These are phyloP conservation scores for Eucalyptus polybractea DNA, from an alignment of 345 rosid species.

Conservation along the genomic window DNA sequence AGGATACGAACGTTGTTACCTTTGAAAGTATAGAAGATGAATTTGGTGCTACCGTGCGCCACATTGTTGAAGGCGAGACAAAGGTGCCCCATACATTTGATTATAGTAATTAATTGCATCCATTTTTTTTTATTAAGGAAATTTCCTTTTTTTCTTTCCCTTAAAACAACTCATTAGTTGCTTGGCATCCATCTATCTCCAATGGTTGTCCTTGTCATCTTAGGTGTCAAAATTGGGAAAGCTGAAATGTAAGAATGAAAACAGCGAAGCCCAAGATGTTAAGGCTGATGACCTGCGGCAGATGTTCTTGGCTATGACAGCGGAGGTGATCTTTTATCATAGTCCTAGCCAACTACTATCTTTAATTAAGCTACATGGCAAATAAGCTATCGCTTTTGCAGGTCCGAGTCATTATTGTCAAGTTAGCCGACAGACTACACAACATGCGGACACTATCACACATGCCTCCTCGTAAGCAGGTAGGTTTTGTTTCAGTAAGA, in stretches of 20 bases:
- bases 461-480: slow-evolving; percentile 99
- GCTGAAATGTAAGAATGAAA: slow-evolving; percentile 70
- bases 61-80: slow-evolving; percentile 98
- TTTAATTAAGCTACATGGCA: background rate
- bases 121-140: background rate
- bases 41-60: slow-evolving; percentile 84
- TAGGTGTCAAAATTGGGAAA: slow-evolving; percentile 97
- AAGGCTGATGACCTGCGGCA: slow-evolving; percentile 98
- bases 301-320: slow-evolving; percentile 98
- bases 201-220: background rate
- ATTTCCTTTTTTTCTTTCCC: background rate
- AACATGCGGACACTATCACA: slow-evolving; percentile 92
- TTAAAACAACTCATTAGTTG: background rate
- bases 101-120: background rate
- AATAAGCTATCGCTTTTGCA: slow-evolving; percentile 18
- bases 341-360: background rate
- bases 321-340: slow-evolving; percentile 42
- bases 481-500: slow-evolving; percentile 3
- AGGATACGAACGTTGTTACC: slow-evolving; percentile 87
- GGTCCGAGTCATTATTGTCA: slow-evolving; percentile 99
- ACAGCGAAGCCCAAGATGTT: slow-evolving; percentile 74
- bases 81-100: slow-evolving; percentile 40
- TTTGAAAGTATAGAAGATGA: slow-evolving; percentile 89
- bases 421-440: slow-evolving; percentile 96
- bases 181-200: background rate